phyloP scores from a whole-genome alignment of 495 filamentous ascomycete species.

The Penicillium robsamsonii region DNA sequence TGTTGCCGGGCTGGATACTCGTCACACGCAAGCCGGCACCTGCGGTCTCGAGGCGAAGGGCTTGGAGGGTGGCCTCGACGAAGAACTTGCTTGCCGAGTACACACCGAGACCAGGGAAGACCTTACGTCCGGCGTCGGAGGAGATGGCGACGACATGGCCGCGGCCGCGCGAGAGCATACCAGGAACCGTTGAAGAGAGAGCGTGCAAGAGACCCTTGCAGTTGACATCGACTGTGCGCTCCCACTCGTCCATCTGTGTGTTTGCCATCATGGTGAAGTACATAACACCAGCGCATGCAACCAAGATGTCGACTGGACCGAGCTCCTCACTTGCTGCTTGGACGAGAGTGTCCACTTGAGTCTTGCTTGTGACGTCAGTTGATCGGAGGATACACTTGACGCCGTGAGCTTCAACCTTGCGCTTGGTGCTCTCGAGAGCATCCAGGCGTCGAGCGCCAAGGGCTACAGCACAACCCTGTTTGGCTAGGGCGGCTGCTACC shows the following conservation, averaged over 20 bases:
- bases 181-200: slow-evolving; percentile 56
- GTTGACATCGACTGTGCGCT: slow-evolving; percentile 68
- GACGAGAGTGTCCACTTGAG: slow-evolving; percentile 56
- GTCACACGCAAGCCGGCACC: slow-evolving; percentile 63
- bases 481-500: slow-evolving; percentile 48
- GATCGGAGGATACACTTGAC: slow-evolving; percentile 56
- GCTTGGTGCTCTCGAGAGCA: slow-evolving; percentile 56
- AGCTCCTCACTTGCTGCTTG: slow-evolving; percentile 51
- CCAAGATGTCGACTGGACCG: slow-evolving; percentile 63
- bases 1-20: slow-evolving; percentile 65
- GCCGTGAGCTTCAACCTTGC: slow-evolving; percentile 44
- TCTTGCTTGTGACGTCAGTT: slow-evolving; percentile 60
- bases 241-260: slow-evolving; percentile 61
- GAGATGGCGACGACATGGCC: slow-evolving; percentile 69
- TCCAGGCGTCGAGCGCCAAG: slow-evolving; percentile 62
- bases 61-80: slow-evolving; percentile 67
- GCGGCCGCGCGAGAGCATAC: slow-evolving; percentile 58
- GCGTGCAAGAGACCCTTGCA: slow-evolving; percentile 69
- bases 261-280: slow-evolving; percentile 76
- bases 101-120: slow-evolving; percentile 70
- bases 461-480: slow-evolving; percentile 59
- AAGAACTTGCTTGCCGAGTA: slow-evolving; percentile 74
- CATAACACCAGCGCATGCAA: slow-evolving; percentile 71
- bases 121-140: slow-evolving; percentile 66
- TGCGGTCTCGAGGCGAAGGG: slow-evolving; percentile 63